Base-by-base conservation (phyloP, 192 early-diverging fungal genomes). In the Phlyctochytrium planicorne region DNA sequence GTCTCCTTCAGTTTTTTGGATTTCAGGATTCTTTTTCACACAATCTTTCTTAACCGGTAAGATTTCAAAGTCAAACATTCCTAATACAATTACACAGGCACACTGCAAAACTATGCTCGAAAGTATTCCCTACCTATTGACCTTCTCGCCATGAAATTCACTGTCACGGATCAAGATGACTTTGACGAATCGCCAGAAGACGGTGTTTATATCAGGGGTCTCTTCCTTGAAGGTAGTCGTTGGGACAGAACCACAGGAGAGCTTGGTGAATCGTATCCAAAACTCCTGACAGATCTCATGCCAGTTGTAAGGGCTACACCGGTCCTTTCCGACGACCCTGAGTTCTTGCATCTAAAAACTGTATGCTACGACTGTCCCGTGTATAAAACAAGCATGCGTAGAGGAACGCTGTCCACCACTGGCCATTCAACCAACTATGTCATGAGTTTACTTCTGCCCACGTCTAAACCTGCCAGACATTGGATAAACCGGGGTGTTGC, bases 81-180 rank as follows among this genome's bases (percentile, higher is more conserved):
- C 6, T 59, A 4, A 31, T 34, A 4, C 17, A 36, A 62, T 20
- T 34, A 37, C 20, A 20, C 32, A 81, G 81, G 79, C 12, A 83
- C 81, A n/a, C 68, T 86, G 36, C 84, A 86, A 85, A 86, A 86
- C 62, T 87, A 85, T 62, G 85, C 85, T 3, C 63, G 85, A 53
- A 87, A 87, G 62, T 82, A 87, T 59, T 74, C 76, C 0, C 80
- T 87, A n/a, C 84, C 85, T n/a, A 87, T 87, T 53, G 85, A 87
- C 60, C 67, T 87, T 29, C 72, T 87, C 25, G 73, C 71, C 20
- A 63, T 87, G 50, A 73, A 80, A 52, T 87, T 82, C 69, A 66
- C 82, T 20, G 80, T 86, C 52, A 77, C 82, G 69, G 40, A 57
- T 24, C 31, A 71, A 59, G 73, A 75, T 24, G 56, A 77, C 20